Evolutionary conservation across 192 early-diverging fungal genomes (phyloP), one percentile per base, ranked within the genome.

Genomic region (Coemansia sp.): DNA sequence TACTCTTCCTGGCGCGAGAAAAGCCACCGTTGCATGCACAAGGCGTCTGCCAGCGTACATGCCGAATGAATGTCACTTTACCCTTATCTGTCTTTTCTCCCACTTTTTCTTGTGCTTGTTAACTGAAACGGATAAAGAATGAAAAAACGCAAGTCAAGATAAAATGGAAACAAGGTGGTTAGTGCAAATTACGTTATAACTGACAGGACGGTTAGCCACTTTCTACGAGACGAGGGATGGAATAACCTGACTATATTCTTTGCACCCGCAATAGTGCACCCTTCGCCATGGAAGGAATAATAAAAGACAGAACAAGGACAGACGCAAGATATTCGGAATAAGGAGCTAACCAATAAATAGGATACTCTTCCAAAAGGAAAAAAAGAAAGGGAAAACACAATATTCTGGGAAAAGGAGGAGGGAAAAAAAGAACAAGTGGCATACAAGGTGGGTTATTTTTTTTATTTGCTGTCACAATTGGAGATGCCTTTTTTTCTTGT

Each of bases 21-120:
- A 59, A 59, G 57, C 57, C 38, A 59, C 57, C 37, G 38, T 38
- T 59, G 57, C 39, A 39, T 59, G 37, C 32, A 59, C 38, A 59
- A 40, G 2, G 39, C 39, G 37, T 6, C 57, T 8, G 9, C 10
- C 7, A 41, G 18, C 40, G n/a, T 40, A 16, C 57, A 59, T 59
- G 38, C 12, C 40, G 32, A 4, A 26, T 23, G 52, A 15, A 23
- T 54, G 52, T 19, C 49, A 19, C 18, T 18, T 19, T 50, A 19
- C n/a, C 49, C 5, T 50, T 4, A 8, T 26, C 2, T 23, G 21
- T 26, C 19, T 9, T 54, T 54, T 23, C 19, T 54, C 21, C 19
- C 26, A 26, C 26, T 19, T 54, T 59, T 39, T 13, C 57, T 11
- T 15, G 19, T 32, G 38, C 38, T 59, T 59, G 57, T 41, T 59